Conservation (phyloP, 2,329 filamentous ascomycete species). For the Monosporascus sp. region DNA sequence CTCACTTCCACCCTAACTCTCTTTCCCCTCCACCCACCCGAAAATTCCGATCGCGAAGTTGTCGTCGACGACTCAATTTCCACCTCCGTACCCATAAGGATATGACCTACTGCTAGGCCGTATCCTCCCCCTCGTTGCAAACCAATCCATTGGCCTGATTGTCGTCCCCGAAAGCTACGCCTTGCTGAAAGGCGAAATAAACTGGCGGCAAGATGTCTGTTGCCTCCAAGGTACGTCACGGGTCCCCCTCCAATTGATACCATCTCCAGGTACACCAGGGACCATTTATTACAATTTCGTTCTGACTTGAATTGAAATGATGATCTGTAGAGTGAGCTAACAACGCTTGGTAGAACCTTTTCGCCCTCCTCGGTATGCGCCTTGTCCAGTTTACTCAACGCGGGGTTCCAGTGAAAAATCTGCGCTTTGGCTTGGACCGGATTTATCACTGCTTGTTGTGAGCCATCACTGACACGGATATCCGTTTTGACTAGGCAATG, state of each 20-base stretch:
- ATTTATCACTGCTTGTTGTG: neutral
- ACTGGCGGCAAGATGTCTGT: conserved; percentile 56
- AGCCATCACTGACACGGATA: conserved; percentile 19
- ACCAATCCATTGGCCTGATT: conserved; percentile 22
- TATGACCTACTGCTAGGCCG: conserved; percentile 32
- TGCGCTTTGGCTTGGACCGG: conserved; percentile 3
- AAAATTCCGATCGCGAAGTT: neutral
- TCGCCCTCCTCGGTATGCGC: conserved; percentile 90
- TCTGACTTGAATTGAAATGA: no score
- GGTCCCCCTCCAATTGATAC: conserved; percentile 1
- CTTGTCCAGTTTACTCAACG: conserved; percentile 12
- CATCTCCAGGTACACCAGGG: no score
- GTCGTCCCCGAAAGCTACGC: conserved; percentile 33
- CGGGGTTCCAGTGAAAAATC: conserved; percentile 15
- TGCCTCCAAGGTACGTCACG: conserved; percentile 51
- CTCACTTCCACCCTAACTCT: neutral
- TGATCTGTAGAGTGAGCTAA: conserved; percentile 15
- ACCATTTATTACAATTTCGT: no score
- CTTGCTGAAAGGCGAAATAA: conserved; percentile 48
- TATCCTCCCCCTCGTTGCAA: conserved; percentile 24
- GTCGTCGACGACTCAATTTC: conserved; percentile 11
- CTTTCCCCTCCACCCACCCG: conserved; percentile 5
- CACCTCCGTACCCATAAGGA: conserved; percentile 13
- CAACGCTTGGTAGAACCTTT: conserved; percentile 68
- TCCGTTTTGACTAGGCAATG: conserved; percentile 45